These are phyloP conservation scores for Pichia californica DNA, from an alignment of 805 yeast genomes.

Conservation along the genomic window DNA sequence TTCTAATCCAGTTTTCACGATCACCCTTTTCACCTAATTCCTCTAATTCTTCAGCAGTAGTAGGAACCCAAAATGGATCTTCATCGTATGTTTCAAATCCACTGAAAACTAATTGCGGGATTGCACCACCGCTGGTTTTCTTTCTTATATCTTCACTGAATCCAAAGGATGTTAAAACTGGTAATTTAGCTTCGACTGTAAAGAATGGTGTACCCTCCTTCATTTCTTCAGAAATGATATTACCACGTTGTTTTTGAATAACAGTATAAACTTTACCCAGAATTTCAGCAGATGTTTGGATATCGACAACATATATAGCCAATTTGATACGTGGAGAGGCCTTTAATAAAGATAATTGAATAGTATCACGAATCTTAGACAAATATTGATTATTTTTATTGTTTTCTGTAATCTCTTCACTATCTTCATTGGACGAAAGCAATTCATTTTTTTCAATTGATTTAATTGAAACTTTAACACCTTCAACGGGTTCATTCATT, in stretches of 20 bases:
- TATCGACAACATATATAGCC: conserved; percentile 91
- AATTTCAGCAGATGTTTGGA: conserved; percentile 92
- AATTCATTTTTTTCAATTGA: conserved; percentile 20
- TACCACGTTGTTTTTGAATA: conserved; percentile 82
- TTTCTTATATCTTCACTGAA: conserved; percentile 92
- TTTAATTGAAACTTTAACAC: conserved; percentile 54
- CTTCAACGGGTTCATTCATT: conserved; percentile 82
- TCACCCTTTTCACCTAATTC: conserved; percentile 82
- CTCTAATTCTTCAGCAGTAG: conserved; percentile 93
- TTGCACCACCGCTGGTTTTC: conserved; percentile 93
- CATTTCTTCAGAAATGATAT: conserved; percentile 85
- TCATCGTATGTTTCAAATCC: conserved; percentile 83
- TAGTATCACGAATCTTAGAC: conserved; percentile 65
- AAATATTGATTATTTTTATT: conserved; percentile 41
- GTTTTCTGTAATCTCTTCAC: conserved; percentile 38
- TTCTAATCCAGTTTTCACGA: conserved; percentile 82
- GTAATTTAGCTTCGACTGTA: conserved; percentile 75
- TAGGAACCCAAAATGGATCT: conserved; percentile 99
- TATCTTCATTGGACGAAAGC: conserved; percentile 13
- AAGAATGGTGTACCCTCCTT: conserved; percentile 98
- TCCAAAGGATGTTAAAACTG: conserved; percentile 95
- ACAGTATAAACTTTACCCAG: conserved; percentile 94
- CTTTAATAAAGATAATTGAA: conserved; percentile 62
- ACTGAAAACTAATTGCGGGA: conserved; percentile 86
- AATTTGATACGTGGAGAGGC: conserved; percentile 88